These are phyloP conservation scores for Osmozyma mogii DNA, from an alignment of 805 yeast genomes.

Conservation along the genomic window DNA sequence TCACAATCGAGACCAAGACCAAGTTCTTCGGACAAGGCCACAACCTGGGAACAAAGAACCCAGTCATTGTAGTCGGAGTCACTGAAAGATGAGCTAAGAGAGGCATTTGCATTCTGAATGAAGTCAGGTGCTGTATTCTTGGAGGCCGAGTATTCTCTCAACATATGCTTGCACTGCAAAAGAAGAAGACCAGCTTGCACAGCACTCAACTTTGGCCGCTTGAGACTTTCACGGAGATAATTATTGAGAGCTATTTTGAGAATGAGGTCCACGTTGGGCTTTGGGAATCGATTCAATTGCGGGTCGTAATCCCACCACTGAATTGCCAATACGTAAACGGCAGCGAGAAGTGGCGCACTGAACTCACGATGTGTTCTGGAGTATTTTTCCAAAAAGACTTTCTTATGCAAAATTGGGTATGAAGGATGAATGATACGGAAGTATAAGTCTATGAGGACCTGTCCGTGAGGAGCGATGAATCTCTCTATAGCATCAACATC, in stretches of 20 bases:
- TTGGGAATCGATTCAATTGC: slow-evolving; percentile 61
- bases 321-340: slow-evolving; percentile 80
- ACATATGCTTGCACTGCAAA: slow-evolving; percentile 52
- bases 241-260: slow-evolving; percentile 49
- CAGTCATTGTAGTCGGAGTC: slow-evolving; percentile 59
- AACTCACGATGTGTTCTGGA: slow-evolving; percentile 86
- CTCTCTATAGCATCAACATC: slow-evolving; percentile 80
- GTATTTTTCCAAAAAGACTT: slow-evolving; percentile 86
- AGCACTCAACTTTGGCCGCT: slow-evolving; percentile 83
- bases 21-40: slow-evolving; percentile 80
- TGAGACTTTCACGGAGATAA: slow-evolving; percentile 67
- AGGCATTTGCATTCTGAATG: slow-evolving; percentile 4
- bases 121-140: slow-evolving; percentile 8
- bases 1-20: slow-evolving; percentile 90
- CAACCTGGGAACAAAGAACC: slow-evolving; percentile 81
- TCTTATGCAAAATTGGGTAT: slow-evolving; percentile 84
- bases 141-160: slow-evolving; percentile 15
- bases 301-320: slow-evolving; percentile 95
- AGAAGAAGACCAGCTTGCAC: slow-evolving; percentile 83
- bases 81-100: slow-evolving; percentile 11
- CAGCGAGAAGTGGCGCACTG: slow-evolving; percentile 84
- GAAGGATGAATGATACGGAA: slow-evolving; percentile 85
- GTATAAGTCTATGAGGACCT: slow-evolving; percentile 67
- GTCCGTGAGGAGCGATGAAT: slow-evolving; percentile 89
- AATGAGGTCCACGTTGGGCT: slow-evolving; percentile 59